A percentile compares a stretch with the other conserved stretches of the same genome.
These are phyloP conservation scores for Aspergillus fumigatus DNA, from an alignment of 2,329 filamentous ascomycete genomes.

Conservation along the genomic window DNA sequence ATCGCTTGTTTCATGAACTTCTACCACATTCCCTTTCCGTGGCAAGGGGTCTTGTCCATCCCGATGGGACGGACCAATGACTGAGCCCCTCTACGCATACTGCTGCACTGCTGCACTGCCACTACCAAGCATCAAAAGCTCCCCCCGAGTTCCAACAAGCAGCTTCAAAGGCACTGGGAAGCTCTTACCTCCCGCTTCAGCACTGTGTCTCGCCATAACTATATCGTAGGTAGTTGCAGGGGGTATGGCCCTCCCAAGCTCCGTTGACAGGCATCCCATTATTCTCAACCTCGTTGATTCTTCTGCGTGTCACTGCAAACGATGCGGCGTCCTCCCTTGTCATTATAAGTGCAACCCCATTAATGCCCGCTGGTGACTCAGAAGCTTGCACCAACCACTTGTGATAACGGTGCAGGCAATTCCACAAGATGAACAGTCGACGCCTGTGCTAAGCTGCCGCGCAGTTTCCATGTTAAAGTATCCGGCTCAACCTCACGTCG, in stretches of 20 bases:
- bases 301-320: neutral
- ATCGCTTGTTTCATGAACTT: slow-evolving; percentile 46
- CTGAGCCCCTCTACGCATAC: slow-evolving; percentile 49
- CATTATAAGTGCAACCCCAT: neutral
- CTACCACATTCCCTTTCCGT: slow-evolving; percentile 57
- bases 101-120: neutral
- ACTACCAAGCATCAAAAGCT: neutral
- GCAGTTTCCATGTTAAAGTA: too few species aligned
- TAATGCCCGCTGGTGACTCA: neutral
- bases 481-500: neutral
- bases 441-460: too few species aligned
- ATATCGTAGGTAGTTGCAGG: neutral
- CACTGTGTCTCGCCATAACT: neutral
- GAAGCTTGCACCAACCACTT: neutral
- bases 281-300: neutral
- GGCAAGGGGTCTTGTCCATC: slow-evolving; percentile 57
- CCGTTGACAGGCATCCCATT: neutral
- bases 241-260: too few species aligned
- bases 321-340: neutral
- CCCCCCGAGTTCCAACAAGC: neutral
- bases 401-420: neutral
- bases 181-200: neutral
- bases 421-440: neutral
- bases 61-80: slow-evolving; percentile 59
- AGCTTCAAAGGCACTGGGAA: neutral